Conservation (phyloP, 306 rosid species). For the Hippophae tibetana region DNA sequence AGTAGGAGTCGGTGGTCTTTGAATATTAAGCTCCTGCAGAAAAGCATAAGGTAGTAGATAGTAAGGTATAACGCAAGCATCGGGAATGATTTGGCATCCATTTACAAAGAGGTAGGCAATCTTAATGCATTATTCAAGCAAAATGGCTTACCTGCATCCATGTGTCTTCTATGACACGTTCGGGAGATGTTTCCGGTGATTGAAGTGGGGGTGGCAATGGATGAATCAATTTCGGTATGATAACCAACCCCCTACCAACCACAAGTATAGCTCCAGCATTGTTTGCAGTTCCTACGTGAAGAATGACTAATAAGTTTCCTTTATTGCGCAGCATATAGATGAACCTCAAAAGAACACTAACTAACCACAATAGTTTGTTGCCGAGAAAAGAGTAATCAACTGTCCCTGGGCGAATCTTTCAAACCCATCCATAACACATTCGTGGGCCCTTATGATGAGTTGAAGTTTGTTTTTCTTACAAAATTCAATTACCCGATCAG, state of each 20-base stretch:
- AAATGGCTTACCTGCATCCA: conserved; percentile 85
- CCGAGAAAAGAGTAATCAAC: conserved; percentile 93
- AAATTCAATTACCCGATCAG: conserved; percentile 91
- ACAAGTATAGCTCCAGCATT: conserved; percentile 98
- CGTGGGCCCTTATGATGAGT: conserved; percentile 96
- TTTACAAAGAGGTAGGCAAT: not conserved
- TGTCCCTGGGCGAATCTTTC: conserved; percentile 99
- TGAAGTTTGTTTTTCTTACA: conserved; percentile 95
- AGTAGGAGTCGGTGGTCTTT: conserved; percentile 98
- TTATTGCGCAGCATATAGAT: conserved; percentile 7
- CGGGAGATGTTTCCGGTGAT: conserved; percentile 96
- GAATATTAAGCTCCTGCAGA: conserved; percentile 82
- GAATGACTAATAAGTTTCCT: conserved; percentile 15
- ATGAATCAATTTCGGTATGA: conserved; percentile 93
- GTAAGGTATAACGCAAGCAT: not conserved
- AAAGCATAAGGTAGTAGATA: conserved; percentile 1
- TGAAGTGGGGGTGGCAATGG: conserved; percentile 96
- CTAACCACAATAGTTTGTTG: conserved; percentile 97
- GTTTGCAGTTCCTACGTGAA: conserved; percentile 78
- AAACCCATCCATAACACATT: conserved; percentile 99
- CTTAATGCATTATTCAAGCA: not conserved
- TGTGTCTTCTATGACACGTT: conserved; percentile 69
- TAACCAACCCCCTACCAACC: conserved; percentile 97
- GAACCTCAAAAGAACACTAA: not conserved
- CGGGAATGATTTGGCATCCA: not conserved